Percentiles rank a stretch among this genome's conserved stretches.
phyloP scores from a whole-genome alignment of 768 basidiomycete genomes.

The Astraeus odoratus region DNA sequence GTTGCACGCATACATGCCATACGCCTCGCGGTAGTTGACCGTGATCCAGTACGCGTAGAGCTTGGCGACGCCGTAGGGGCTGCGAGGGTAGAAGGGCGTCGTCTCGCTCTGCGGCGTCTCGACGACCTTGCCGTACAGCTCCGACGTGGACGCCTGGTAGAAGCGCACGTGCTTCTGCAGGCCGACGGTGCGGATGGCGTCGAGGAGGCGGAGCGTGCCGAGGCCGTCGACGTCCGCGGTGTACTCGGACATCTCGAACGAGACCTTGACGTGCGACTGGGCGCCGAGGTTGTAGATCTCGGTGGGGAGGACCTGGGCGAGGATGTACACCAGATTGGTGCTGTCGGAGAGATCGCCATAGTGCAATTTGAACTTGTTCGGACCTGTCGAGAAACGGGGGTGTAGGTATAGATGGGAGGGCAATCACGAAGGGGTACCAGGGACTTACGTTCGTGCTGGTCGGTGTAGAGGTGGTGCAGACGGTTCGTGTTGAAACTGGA shows the following conservation, averaged over 20 bases:
- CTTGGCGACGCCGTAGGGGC: constrained; percentile 94
- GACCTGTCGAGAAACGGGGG: constrained; percentile 35
- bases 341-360: constrained; percentile 94
- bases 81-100: constrained; percentile 97
- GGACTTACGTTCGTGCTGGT: constrained; percentile 82
- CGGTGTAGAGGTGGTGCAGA: constrained; percentile 87
- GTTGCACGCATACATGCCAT: constrained; percentile 95
- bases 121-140: constrained; percentile 94
- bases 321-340: constrained; percentile 95
- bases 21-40: constrained; percentile 90
- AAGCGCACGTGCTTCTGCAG: constrained; percentile 90
- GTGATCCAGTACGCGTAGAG: constrained; percentile 89
- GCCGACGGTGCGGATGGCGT: constrained; percentile 93
- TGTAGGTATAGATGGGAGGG: not conserved
- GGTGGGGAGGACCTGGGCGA: constrained; percentile 89
- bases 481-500: constrained; percentile 98
- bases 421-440: not conserved
- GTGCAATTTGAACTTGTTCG: constrained; percentile 75
- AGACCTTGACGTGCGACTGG: constrained; percentile 98
- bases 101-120: constrained; percentile 94
- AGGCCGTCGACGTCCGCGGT: constrained; percentile 96
- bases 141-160: constrained; percentile 97
- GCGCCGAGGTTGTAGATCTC: constrained; percentile 98
- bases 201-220: constrained; percentile 91
- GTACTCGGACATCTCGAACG: constrained; percentile 99